Percentiles rank a stretch among this genome's conserved stretches.
Evolutionary conservation across 805 yeast genomes (phyloP).

Genomic region (Schwanniomyces yamadae): DNA sequence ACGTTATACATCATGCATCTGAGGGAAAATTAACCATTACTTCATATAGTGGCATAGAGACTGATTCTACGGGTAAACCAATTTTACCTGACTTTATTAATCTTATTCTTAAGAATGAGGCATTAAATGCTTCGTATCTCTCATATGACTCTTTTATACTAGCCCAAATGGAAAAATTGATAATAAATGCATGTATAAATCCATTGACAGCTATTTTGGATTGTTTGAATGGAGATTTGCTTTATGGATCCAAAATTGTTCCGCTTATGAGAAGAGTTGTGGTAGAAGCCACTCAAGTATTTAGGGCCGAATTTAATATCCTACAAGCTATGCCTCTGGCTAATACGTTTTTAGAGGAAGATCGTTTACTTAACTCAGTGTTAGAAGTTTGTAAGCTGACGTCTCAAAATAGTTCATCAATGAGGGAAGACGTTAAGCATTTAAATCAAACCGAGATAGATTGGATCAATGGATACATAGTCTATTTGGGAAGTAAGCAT

Average conservation of each 20-base stretch:
- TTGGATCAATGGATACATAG: conserved; percentile 80
- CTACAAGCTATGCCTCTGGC: conserved; percentile 31
- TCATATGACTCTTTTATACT: conserved; percentile 48
- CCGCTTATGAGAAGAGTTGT: conserved; percentile 42
- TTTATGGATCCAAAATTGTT: conserved; percentile 34
- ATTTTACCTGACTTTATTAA: conserved; percentile 22
- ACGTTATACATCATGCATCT: conserved; percentile 61
- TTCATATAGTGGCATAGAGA: conserved; percentile 9
- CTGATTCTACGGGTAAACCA: conserved; percentile 11
- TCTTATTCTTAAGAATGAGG: conserved; percentile 19
- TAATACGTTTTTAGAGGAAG: conserved; percentile 26
- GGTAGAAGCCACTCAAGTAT: conserved; percentile 43
- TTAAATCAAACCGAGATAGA: conserved; percentile 72
- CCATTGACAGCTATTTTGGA: conserved; percentile 77
- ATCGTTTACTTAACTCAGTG: conserved; percentile 33
- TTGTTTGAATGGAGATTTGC: conserved; percentile 74
- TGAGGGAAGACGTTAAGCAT: conserved; percentile 64
- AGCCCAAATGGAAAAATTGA: conserved; percentile 68
- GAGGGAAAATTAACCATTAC: conserved; percentile 62
- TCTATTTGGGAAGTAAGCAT: conserved; percentile 48
- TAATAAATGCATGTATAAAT: conserved; percentile 81
- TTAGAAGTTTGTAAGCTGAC: conserved; percentile 35
- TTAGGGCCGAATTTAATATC: conserved; percentile 29
- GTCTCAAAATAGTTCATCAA: conserved; percentile 61
- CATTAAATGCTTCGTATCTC: conserved; percentile 26